Evolutionary conservation across 2,329 filamentous ascomycete genomes (phyloP), one percentile per base, ranked within the genome.

Genomic region (Fusarium sp.): DNA sequence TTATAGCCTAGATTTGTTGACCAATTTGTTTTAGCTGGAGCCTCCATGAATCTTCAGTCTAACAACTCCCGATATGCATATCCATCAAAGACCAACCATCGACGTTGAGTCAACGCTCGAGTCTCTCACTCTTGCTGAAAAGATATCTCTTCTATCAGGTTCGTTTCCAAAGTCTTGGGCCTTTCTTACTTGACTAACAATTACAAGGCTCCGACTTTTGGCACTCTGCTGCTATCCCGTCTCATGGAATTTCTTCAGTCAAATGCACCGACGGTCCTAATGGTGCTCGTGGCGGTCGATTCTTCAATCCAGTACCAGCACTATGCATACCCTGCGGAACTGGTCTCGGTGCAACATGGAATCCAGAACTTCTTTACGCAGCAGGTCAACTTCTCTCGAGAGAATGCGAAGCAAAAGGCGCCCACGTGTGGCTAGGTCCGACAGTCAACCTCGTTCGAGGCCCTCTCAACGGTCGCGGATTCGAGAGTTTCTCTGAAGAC

Each of bases 371-470:
- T 4, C 55, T 72, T 16, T 56, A 68, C 1, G 55, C 56, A 0
- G 62, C 59, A 4, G 68, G 66, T 7, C 63, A 60, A 4, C 57
- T 69, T 1, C 47, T 71, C 1, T 69, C 63, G 7, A 43, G 59
- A 32, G 62, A 75, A 25, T 69, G 65, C 12, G 63, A 75, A 47
- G 69, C 68, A 16, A 89, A 90, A 73, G 86, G 86, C 16, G 84
- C 86, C 4, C 82, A 89, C 54, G 81, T 90, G 7, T 80, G 90
- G 14, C 80, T 91, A 25, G 89, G 86, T 2, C 88, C 88, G 2
- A 90, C 88, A 1, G 85, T 90, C 28, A 89, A 88, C 74, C 87
- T 88, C 75, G 86, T 89, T 70, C 83, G 89, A 28, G 87, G 84
- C 4, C 89, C 88, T 4, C 81, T 90, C 0, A 88, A 87, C 25